A percentile compares a stretch with the other conserved stretches of the same genome.
These are phyloP conservation scores for Brassica cretica DNA, from an alignment of 345 rosid species.

Conservation along the genomic window DNA sequence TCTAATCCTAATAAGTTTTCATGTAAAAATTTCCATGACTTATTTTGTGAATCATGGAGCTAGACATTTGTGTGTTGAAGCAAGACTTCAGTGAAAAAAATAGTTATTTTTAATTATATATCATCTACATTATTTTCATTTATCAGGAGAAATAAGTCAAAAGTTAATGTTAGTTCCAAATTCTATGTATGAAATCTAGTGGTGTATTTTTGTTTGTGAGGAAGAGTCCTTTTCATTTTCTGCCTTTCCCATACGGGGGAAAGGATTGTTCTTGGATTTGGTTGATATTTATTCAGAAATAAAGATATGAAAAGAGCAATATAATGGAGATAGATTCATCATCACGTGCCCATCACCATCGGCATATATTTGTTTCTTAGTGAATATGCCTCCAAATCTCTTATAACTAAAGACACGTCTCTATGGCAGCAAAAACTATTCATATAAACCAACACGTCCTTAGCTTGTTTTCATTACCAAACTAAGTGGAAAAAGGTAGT, in stretches of 20 bases:
- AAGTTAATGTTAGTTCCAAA: background rate
- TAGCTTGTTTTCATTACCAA: background rate
- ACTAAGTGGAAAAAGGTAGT: background rate
- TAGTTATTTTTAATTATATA: background rate
- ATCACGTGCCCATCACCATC: constrained; percentile 37
- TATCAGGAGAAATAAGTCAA: background rate
- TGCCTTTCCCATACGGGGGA: constrained; percentile 5
- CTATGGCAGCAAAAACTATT: background rate
- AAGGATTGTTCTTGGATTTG: constrained; percentile 30
- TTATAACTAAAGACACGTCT: background rate
- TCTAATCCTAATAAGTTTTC: background rate
- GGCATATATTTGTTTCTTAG: constrained; percentile 23
- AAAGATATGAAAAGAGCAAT: constrained; percentile 24
- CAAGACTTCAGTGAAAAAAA: background rate
- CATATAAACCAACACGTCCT: background rate
- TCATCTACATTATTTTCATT: background rate
- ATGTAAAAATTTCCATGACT: background rate
- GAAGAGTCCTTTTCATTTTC: constrained; percentile 11
- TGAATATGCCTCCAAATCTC: constrained; percentile 19
- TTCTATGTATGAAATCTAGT: background rate
- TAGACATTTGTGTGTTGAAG: background rate
- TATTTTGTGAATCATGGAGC: background rate
- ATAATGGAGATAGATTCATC: constrained; percentile 21
- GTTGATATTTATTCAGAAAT: background rate
- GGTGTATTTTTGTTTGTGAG: background rate